Evolutionary conservation across 2,329 filamentous ascomycete species (phyloP).

Genomic region (Dendryphion nanum): DNA sequence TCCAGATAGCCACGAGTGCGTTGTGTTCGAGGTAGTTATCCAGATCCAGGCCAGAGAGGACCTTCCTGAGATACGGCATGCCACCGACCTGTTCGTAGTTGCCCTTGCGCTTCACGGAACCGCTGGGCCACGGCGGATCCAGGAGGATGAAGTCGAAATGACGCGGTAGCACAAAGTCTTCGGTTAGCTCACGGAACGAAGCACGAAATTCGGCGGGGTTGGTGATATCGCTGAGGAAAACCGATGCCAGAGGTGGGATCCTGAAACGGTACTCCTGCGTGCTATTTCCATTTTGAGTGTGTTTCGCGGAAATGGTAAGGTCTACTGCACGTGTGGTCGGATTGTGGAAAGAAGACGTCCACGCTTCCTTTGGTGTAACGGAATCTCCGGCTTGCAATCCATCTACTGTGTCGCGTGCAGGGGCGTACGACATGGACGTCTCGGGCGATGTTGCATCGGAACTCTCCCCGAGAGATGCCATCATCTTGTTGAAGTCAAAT

Average conservation of each 20-base stretch:
- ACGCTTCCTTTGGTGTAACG: slow-evolving; percentile 18
- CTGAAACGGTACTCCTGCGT: slow-evolving; percentile 31
- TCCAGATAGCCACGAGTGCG: slow-evolving; percentile 67
- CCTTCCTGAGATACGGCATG: slow-evolving; percentile 47
- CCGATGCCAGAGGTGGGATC: slow-evolving; percentile 51
- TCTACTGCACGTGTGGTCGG: slow-evolving; percentile 19
- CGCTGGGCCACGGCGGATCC: slow-evolving; percentile 81
- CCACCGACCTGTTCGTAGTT: slow-evolving; percentile 46
- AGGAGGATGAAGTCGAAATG: slow-evolving; percentile 67
- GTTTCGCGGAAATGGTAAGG: slow-evolving; percentile 18
- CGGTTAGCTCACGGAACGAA: slow-evolving; percentile 35
- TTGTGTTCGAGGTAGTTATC: slow-evolving; percentile 37
- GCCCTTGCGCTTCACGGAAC: slow-evolving; percentile 64
- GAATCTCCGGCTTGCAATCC: slow-evolving; percentile 7
- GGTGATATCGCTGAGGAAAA: slow-evolving; percentile 50
- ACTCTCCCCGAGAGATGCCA: slow-evolving; percentile 29
- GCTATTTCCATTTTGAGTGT: slow-evolving; percentile 6
- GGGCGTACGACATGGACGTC: slow-evolving; percentile 18
- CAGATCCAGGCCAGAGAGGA: slow-evolving; percentile 48
- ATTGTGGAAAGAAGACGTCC: slow-evolving; percentile 32
- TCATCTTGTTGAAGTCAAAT: slow-evolving; percentile 35
- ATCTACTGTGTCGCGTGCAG: slow-evolving; percentile 16
- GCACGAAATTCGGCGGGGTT: slow-evolving; percentile 36
- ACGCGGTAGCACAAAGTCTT: slow-evolving; percentile 43
- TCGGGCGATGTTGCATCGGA: slow-evolving; percentile 16